Conservation (phyloP, 768 basidiomycete species). For the Panus rudis region DNA sequence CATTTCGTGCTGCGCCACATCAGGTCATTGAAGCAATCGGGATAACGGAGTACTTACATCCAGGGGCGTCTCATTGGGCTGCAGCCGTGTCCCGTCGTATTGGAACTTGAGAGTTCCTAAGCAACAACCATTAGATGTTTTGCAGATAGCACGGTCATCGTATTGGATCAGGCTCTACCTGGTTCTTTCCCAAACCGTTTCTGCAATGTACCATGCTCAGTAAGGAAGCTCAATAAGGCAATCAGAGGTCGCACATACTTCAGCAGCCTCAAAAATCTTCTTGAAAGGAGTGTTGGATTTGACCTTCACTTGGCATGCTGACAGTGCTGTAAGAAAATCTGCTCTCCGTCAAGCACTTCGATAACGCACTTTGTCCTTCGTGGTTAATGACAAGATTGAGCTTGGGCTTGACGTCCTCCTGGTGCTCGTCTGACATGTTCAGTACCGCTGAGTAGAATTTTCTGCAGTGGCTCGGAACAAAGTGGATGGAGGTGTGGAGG, state of each 20-base stretch:
- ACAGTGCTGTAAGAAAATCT: not conserved
- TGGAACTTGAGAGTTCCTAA: conserved; percentile 1
- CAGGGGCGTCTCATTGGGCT: conserved; percentile 1
- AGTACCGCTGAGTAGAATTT: too few species aligned
- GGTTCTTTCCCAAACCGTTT: not conserved
- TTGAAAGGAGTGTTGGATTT: conserved; percentile 4
- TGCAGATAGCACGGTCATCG: not conserved
- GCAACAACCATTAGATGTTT: not conserved
- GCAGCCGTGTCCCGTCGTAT: conserved; percentile 3
- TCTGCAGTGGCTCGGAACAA: too few species aligned
- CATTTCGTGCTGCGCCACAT: conserved; percentile 2
- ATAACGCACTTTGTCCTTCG: conserved; percentile 1
- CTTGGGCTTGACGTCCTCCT: conserved; percentile 5
- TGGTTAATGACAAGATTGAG: conserved; percentile 1
- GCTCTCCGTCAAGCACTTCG: not conserved
- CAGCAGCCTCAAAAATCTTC: conserved; percentile 7
- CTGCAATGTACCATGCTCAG: not conserved
- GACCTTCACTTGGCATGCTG: conserved; percentile 3
- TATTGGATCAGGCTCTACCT: not conserved
- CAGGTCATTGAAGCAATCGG: too few species aligned
- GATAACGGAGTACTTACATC: not conserved
- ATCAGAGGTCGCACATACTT: not conserved
- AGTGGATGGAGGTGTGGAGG: too few species aligned
- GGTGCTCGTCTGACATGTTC: conserved; percentile 2
- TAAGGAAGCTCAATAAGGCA: not conserved